phyloP scores from a whole-genome alignment of 2,329 filamentous ascomycete genomes.

The Trichophyton simii region DNA sequence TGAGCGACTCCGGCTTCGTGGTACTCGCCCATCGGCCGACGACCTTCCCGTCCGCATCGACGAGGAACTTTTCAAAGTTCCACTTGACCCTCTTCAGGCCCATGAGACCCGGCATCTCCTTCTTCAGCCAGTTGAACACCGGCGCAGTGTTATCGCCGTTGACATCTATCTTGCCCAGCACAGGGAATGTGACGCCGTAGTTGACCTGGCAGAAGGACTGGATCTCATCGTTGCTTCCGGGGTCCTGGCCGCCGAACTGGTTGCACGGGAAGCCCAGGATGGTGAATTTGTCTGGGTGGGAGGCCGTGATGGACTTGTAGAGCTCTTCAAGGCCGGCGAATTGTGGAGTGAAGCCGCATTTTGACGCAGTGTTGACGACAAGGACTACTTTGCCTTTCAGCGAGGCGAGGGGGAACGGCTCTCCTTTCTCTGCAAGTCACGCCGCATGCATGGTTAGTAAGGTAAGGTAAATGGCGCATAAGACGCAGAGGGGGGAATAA shows the following conservation, averaged over 20 bases:
- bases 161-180: constrained; percentile 85
- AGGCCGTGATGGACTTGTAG: constrained; percentile 62
- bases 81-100: constrained; percentile 91
- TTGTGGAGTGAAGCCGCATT: constrained; percentile 97
- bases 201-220: constrained; percentile 81
- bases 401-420: constrained; percentile 54
- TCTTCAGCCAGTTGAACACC: constrained; percentile 63
- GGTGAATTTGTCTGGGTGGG: constrained; percentile 63
- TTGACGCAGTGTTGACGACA: constrained; percentile 93
- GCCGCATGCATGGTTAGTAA: constrained; percentile 2
- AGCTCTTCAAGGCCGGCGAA: constrained; percentile 82
- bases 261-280: constrained; percentile 97
- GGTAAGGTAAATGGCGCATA: constrained; percentile 7
- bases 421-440: constrained; percentile 51
- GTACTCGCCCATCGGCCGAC: constrained; percentile 76
- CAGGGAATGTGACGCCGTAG: constrained; percentile 85
- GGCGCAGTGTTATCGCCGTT: constrained; percentile 75
- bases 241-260: constrained; percentile 88
- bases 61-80: constrained; percentile 99
- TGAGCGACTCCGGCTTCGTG: constrained; percentile 71
- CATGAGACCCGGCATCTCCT: constrained; percentile 63
- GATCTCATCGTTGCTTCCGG: constrained; percentile 68
- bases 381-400: constrained; percentile 89
- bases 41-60: constrained; percentile 75
- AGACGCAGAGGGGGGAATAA: neutral